These are phyloP conservation scores for Ogataea methanolica DNA, from an alignment of 805 yeast species.

Conservation along the genomic window DNA sequence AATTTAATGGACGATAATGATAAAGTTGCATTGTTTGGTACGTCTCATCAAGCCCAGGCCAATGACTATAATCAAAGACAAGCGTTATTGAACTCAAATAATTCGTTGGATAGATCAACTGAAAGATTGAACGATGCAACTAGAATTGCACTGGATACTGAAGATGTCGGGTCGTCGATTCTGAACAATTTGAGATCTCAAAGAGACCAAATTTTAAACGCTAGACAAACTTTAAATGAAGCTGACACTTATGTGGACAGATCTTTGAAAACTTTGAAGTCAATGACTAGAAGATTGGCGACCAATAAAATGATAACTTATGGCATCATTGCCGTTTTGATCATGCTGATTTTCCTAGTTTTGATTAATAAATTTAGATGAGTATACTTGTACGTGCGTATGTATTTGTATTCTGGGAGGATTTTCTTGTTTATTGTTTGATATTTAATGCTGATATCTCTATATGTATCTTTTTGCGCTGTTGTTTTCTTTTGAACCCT, in stretches of 20 bases:
- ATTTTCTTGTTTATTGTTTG: too few species aligned
- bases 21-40: conserved; percentile 69
- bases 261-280: conserved; percentile 76
- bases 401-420: too few species aligned
- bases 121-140: conserved; percentile 85
- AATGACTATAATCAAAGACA: conserved; percentile 66
- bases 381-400: too few species aligned
- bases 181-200: conserved; percentile 86
- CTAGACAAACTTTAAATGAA: conserved; percentile 79
- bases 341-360: conserved; percentile 76
- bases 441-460: too few species aligned
- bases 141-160: conserved; percentile 89
- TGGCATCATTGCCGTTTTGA: conserved; percentile 84
- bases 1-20: conserved; percentile 65
- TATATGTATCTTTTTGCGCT: too few species aligned
- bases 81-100: conserved; percentile 70
- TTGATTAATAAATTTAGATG: conserved; percentile 65
- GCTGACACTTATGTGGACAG: conserved; percentile 94
- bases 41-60: conserved; percentile 32
- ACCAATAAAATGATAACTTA: conserved; percentile 88
- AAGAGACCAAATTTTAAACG: conserved; percentile 83
- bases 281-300: conserved; percentile 90
- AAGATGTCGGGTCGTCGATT: conserved; percentile 84
- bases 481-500: too few species aligned
- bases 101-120: conserved; percentile 74